Evolutionary conservation across 768 basidiomycete genomes (phyloP).

Genomic region (Aureoboletus auriporus): DNA sequence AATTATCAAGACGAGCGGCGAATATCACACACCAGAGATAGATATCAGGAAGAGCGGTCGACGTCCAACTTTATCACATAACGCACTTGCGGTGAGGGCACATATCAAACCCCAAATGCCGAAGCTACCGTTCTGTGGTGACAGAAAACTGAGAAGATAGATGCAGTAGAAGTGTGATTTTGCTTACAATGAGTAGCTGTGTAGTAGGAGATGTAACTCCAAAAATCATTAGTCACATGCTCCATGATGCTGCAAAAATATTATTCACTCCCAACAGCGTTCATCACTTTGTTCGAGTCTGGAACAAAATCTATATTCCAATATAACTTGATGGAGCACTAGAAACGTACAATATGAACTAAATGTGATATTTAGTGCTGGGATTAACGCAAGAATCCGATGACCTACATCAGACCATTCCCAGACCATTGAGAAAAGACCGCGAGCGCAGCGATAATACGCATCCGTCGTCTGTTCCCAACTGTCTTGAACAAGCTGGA

Average conservation of each 20-base stretch:
- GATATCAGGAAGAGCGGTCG: constrained; percentile 47
- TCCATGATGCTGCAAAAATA: no score
- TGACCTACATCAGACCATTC: constrained; percentile 41
- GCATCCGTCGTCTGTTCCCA: constrained; percentile 52
- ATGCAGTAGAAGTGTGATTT: not conserved
- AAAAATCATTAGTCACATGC: no score
- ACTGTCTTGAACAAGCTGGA: constrained; percentile 40
- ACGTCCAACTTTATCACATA: constrained; percentile 47
- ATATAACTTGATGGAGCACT: no score
- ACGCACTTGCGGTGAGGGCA: constrained; percentile 42
- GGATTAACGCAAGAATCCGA: constrained; percentile 19
- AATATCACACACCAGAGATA: constrained; percentile 33
- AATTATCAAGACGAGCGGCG: constrained; percentile 19
- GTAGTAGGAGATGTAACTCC: constrained; percentile 15
- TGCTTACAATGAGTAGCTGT: constrained; percentile 39
- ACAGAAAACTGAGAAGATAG: not conserved
- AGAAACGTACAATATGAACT: no score
- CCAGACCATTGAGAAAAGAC: constrained; percentile 61
- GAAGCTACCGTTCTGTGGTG: constrained; percentile 44
- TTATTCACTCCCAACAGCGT: no score
- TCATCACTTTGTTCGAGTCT: no score
- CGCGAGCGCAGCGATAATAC: constrained; percentile 50
- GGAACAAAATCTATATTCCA: no score
- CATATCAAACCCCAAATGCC: constrained; percentile 52
- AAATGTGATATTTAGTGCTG: no score